Evolutionary conservation across 768 basidiomycete genomes (phyloP), one percentile per base, ranked within the genome.

Genomic region (Imleria badia): DNA sequence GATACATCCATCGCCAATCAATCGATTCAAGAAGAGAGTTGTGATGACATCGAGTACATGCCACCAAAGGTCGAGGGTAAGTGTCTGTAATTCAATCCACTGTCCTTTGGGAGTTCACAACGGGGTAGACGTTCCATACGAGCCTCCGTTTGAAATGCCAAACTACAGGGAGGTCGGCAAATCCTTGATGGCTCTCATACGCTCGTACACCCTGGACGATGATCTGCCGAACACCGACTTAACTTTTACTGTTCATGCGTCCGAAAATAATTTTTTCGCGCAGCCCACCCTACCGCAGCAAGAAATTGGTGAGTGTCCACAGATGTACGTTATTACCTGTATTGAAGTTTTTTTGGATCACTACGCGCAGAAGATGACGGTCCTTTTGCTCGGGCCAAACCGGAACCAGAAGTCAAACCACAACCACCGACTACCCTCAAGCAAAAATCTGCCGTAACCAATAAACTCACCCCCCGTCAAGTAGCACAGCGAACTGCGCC

Each of bases 31-130:
- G 70, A 66, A 41, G 70, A 75, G 36, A 74, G 73, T 41, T 69
- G 66, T 38, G 77, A 76, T 51, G 81, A 82, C 62, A 75, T 81
- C 11, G 81, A 82, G 59, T 82, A 82, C 54, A 80, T 80, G 76
- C 78, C 81, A 22, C 81, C 81, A 12, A 78, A 75, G 44, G 73
- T 73, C n/a, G 65, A 72, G n/a, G 76, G 80, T 81, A 56, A 51
- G 80, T 68, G 5, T n/a, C 29, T 3, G 20, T 33, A 11, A 20
- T n/a, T 19, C 33, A 22, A 12, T 23, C n/a, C 7, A 36, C 3
- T 6, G 19, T 54, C 36, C 48, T 41, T 31, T 33, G n/a, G 13
- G 17, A 48, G 43, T 30, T 56, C 42, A 64, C 44, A 12, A 41
- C 7, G 14, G 6, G 3, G 12, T 43, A 81, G 80, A 76, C 19